Percentiles rank a stretch among this genome's conserved stretches.
These are phyloP conservation scores for Phytopythium kandeliae DNA, from an alignment of 352 stramenopile genomes.

Conservation along the genomic window DNA sequence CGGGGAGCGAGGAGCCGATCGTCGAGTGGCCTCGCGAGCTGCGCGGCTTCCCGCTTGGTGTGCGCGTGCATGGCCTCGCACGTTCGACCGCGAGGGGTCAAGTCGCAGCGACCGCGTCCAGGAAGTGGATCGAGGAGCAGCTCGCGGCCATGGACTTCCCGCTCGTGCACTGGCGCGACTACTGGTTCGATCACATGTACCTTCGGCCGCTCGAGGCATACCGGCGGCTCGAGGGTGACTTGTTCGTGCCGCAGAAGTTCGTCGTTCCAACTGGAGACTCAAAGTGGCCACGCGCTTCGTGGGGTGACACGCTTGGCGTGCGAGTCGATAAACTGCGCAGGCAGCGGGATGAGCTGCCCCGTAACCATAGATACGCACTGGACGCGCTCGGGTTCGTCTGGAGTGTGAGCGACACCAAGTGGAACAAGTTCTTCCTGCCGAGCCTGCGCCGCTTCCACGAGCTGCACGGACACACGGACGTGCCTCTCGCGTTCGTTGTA, in stretches of 20 bases:
- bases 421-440: conserved; percentile 62
- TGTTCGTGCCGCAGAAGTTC: conserved; percentile 93
- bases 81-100: conserved; percentile 15
- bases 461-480: conserved; percentile 48
- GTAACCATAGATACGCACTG: conserved; percentile 61
- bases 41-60: conserved; percentile 42
- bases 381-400: conserved; percentile 91
- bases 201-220: conserved; percentile 80
- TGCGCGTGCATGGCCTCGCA: conserved; percentile 56
- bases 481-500: conserved; percentile 58
- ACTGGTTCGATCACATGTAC: conserved; percentile 53
- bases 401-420: conserved; percentile 73
- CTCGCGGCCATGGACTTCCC: conserved; percentile 56
- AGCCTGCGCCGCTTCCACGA: conserved; percentile 48
- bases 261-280: conserved; percentile 61
- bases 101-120: conserved; percentile 15
- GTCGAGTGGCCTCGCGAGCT: conserved; percentile 37
- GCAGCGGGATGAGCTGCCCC: conserved; percentile 37
- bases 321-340: conserved; percentile 88
- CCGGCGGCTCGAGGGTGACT: conserved; percentile 70
- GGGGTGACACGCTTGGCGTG: conserved; percentile 80
- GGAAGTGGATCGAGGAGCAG: conserved; percentile 23
- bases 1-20: not conserved
- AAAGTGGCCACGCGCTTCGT: conserved; percentile 73
- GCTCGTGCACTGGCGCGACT: conserved; percentile 43